Evolutionary conservation across 2,329 filamentous ascomycete genomes (phyloP), one percentile per base, ranked within the genome.

Genomic region (Aureobasidium leucospermi): DNA sequence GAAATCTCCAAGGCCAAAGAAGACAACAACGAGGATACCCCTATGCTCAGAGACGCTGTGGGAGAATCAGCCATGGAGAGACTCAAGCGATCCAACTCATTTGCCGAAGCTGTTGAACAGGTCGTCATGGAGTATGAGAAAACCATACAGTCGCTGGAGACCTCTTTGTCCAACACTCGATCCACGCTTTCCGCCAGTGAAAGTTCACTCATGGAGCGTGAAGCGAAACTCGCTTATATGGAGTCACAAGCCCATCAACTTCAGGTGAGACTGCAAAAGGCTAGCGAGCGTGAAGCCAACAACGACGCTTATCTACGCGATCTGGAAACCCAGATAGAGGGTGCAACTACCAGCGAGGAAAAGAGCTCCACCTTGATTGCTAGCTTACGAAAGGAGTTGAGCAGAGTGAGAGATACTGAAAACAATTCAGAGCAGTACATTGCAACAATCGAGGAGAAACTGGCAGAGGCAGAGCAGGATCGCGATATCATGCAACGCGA

Each of bases 121-220:
- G 90, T 99, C 23, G 90, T 99, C 3, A 78, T 97, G 51, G 94
- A 99, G 74, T 99, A 99, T 70, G 95, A 99, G 73, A 97, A 96
- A 80, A 99, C 95, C 0, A 99, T 99, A 52, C 92, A 97, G 71
- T 88, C 85, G 57, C 81, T 99, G 15, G 94, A 99, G 73, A 86
- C 91, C 53, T 96, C 92, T 1, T 82, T 99, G 13, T 92, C 92
- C 0, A 94, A 85, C 68, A 97, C 94, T 1, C 84, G 94, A 60
- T 81, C 88, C 36, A 90, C 89, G 0, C 79, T 99, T 31, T 88
- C 94, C 10, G 87, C 79, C 64, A 92, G 89, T 0, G 95, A 99
- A 72, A 94, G 91, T 58, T 87, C 79, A 60, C 79, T 99, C 28
- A 79, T 97, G 2, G 95, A 99, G 72, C 94, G 89, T 71, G 94